phyloP scores from a whole-genome alignment of 2,329 filamentous ascomycete species.

The Magnaporthiopsis incrustans region DNA sequence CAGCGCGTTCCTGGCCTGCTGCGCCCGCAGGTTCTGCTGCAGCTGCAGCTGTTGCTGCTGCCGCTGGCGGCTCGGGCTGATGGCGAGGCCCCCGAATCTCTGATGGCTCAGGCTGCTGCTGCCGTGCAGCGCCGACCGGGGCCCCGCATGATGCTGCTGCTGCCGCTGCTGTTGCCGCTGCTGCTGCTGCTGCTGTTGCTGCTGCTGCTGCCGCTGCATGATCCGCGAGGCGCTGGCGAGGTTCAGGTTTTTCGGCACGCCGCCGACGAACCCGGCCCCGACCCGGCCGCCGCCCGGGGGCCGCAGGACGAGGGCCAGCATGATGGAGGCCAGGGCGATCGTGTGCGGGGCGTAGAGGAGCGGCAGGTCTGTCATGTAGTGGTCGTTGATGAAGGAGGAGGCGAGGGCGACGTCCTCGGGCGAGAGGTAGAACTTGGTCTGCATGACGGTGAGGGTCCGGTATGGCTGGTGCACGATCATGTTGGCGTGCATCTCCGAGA shows the following conservation, averaged over 20 bases:
- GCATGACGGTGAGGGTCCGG: constrained; percentile 66
- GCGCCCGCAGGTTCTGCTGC: constrained; percentile 2
- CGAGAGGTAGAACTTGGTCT: constrained; percentile 61
- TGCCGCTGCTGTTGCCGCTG: too few relatives aligned
- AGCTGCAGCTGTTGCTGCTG: constrained; percentile 16
- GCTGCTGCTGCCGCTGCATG: constrained; percentile 4
- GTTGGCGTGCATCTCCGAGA: constrained; percentile 84
- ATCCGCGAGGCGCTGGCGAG: constrained; percentile 1
- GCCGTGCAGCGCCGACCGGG: background rate
- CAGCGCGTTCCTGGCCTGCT: constrained; percentile 14
- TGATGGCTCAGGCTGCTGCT: constrained; percentile 16
- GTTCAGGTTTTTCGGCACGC: constrained; percentile 12
- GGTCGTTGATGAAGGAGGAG: constrained; percentile 82
- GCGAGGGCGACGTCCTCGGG: constrained; percentile 72
- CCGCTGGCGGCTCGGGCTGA: constrained; percentile 17
- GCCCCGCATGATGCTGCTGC: background rate
- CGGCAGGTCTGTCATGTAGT: constrained; percentile 86
- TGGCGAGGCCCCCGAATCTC: constrained; percentile 18
- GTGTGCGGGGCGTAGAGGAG: constrained; percentile 79
- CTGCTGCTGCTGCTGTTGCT: background rate
- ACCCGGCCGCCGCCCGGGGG: constrained; percentile 28
- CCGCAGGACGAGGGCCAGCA: constrained; percentile 75
- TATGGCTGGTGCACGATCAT: constrained; percentile 90
- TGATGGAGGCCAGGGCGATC: constrained; percentile 77
- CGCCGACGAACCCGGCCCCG: constrained; percentile 9